These are phyloP conservation scores for Daldinia sp. DNA, from an alignment of 2,329 filamentous ascomycete species.

Conservation along the genomic window DNA sequence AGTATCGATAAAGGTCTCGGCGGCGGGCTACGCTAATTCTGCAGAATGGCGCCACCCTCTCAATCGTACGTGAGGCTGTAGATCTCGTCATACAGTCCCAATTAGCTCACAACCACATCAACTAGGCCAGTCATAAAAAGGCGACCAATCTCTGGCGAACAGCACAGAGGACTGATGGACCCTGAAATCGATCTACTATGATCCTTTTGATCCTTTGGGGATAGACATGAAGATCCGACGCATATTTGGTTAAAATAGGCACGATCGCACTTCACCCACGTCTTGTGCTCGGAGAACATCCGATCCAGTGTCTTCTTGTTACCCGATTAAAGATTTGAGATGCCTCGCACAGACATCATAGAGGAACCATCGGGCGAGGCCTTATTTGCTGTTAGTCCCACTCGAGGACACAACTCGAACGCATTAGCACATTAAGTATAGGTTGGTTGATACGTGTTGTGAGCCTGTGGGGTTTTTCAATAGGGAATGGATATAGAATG, in stretches of 20 bases:
- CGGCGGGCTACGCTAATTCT: slow-evolving; percentile 14
- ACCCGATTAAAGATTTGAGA: slow-evolving; percentile 45
- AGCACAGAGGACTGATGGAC: slow-evolving; percentile 48
- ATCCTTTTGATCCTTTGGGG: slow-evolving; percentile 48
- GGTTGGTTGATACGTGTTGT: slow-evolving; percentile 48
- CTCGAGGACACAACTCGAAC: slow-evolving; percentile 31
- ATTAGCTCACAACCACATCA: slow-evolving; percentile 42
- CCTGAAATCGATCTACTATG: slow-evolving; percentile 48
- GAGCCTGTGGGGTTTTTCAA: slow-evolving; percentile 41
- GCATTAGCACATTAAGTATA: slow-evolving; percentile 4
- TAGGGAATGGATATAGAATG: neutral
- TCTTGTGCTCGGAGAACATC: slow-evolving; percentile 38
- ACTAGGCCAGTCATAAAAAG: slow-evolving; percentile 44
- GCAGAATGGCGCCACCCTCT: slow-evolving; percentile 27
- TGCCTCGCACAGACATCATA: slow-evolving; percentile 45
- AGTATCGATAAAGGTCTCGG: slow-evolving; percentile 33
- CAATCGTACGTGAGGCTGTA: slow-evolving; percentile 34
- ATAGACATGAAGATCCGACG: slow-evolving; percentile 48
- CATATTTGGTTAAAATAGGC: slow-evolving; percentile 46
- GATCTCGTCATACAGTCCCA: slow-evolving; percentile 40
- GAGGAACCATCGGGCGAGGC: slow-evolving; percentile 47
- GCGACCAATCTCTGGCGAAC: slow-evolving; percentile 46
- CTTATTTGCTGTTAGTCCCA: slow-evolving; percentile 40
- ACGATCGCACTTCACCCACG: slow-evolving; percentile 47
- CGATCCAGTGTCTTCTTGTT: slow-evolving; percentile 35